Percentiles rank a stretch among this genome's conserved stretches.
phyloP scores from a whole-genome alignment of 495 filamentous ascomycete species.

The Hypoxylon rickii region DNA sequence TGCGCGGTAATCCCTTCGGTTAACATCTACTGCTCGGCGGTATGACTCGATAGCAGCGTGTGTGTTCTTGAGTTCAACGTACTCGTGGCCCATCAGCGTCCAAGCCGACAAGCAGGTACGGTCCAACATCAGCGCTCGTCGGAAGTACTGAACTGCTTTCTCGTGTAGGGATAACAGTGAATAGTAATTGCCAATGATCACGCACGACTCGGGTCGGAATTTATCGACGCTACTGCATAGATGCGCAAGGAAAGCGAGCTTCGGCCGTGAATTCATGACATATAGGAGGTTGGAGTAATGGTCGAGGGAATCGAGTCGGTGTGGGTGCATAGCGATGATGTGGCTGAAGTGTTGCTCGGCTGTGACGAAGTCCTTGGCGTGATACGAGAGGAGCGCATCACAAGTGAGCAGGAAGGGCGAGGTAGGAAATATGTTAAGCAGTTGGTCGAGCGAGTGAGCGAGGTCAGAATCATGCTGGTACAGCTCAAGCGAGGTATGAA shows the following conservation, averaged over 20 bases:
- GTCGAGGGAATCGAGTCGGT: constrained; percentile 87
- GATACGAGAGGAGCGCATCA: constrained; percentile 84
- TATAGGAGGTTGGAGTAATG: constrained; percentile 97
- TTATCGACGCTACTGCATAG: constrained; percentile 88
- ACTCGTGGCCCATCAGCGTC: constrained; percentile 99
- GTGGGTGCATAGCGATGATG: constrained; percentile 79
- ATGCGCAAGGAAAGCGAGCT: constrained; percentile 90
- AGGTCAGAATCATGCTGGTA: constrained; percentile 80
- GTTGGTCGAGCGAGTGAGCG: constrained; percentile 72
- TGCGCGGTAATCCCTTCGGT: constrained; percentile 94
- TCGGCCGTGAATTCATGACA: constrained; percentile 83
- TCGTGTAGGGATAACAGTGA: constrained; percentile 91
- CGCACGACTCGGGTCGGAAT: constrained; percentile 96
- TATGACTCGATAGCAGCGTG: constrained; percentile 98
- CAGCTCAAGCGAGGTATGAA: constrained; percentile 86
- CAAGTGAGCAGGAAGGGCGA: constrained; percentile 90
- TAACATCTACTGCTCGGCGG: constrained; percentile 92
- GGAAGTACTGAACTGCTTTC: constrained; percentile 97
- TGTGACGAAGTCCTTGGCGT: constrained; percentile 88
- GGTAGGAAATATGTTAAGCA: constrained; percentile 80
- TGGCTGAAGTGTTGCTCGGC: constrained; percentile 83
- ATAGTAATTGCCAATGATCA: constrained; percentile 97
- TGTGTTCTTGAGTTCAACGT: constrained; percentile 98
- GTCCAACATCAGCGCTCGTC: constrained; percentile 92
- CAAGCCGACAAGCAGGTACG: constrained; percentile 90